Conservation (phyloP, 78 protist species). For the Cavenderia fasciculata region DNA sequence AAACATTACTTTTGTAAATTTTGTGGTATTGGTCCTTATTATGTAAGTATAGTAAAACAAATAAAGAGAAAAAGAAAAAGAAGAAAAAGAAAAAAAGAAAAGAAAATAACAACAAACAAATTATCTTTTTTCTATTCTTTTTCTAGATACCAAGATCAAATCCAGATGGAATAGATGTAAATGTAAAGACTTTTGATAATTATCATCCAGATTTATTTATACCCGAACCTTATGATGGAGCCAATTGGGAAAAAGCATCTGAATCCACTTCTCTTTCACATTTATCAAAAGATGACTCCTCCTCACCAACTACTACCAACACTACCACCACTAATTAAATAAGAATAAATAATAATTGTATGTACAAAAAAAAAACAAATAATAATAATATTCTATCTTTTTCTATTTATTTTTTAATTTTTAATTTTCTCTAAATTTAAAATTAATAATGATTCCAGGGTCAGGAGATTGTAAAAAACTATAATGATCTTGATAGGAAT, state of each 20-base stretch:
- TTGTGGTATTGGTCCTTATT: slow-evolving; percentile 61
- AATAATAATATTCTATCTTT: too few relatives aligned
- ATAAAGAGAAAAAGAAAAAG: background rate
- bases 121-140: background rate
- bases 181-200: slow-evolving; percentile 25
- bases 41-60: background rate
- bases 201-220: background rate
- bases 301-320: too few relatives aligned
- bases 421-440: too few relatives aligned
- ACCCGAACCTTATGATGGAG: slow-evolving; percentile 15
- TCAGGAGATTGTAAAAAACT: too few relatives aligned
- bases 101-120: background rate
- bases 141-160: slow-evolving; percentile 33
- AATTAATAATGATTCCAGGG: too few relatives aligned
- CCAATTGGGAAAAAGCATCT: slow-evolving; percentile 37
- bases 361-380: too few relatives aligned
- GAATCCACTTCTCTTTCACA: background rate
- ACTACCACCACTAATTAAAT: too few relatives aligned
- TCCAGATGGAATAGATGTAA: slow-evolving; percentile 49
- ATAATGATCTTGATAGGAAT: too few relatives aligned
- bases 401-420: too few relatives aligned
- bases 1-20: slow-evolving; percentile 45
- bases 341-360: too few relatives aligned
- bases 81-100: too few relatives aligned
- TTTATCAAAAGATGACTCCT: slow-evolving; percentile 1